phyloP scores from a whole-genome alignment of 73 alveolate genomes.

The Paramecium tetraurelia region DNA sequence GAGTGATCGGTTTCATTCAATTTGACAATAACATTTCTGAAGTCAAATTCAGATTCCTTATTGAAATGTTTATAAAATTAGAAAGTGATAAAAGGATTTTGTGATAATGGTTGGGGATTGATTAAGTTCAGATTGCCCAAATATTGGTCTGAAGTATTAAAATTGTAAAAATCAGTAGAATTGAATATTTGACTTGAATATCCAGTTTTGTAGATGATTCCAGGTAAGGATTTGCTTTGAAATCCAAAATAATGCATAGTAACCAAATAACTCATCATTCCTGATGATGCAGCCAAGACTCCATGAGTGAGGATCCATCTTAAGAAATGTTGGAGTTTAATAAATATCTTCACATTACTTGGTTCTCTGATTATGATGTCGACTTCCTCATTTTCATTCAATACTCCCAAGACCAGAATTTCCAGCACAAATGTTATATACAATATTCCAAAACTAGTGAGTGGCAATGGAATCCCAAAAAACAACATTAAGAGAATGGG shows the following conservation, averaged over 20 bases:
- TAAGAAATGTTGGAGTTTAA: neutral
- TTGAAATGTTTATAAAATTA: constrained; percentile 27
- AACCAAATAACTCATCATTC: constrained; percentile 9
- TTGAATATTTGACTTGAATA: neutral
- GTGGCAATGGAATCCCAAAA: constrained; percentile 15
- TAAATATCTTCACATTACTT: neutral
- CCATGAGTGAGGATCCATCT: neutral
- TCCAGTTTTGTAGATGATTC: neutral
- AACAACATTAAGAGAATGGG: neutral
- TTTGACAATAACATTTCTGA: neutral
- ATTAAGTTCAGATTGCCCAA: neutral
- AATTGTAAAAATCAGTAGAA: neutral
- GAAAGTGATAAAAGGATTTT: neutral
- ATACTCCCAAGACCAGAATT: neutral
- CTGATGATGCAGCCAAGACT: neutral
- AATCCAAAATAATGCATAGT: constrained; percentile 1
- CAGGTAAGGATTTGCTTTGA: neutral
- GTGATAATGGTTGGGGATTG: neutral
- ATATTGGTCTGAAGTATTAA: neutral
- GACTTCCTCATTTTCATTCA: neutral
- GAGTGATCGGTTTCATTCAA: neutral
- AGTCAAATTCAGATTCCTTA: neutral
- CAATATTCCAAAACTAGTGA: neutral
- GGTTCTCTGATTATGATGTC: neutral
- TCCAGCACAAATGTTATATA: constrained; percentile 4